Conservation (phyloP, 345 rosid genomes). For the Passiflora organensis region DNA sequence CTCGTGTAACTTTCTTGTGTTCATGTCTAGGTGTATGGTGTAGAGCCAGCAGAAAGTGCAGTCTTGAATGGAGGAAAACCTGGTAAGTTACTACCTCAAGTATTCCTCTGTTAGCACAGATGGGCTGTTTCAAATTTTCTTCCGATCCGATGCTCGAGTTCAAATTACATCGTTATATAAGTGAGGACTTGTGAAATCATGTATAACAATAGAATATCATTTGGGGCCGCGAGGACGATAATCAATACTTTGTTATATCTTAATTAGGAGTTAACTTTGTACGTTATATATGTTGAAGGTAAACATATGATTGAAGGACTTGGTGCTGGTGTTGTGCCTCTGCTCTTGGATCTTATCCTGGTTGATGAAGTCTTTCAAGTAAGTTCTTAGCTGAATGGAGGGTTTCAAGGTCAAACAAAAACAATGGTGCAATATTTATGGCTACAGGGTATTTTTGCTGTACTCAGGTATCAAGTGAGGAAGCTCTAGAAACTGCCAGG, state of each 20-base stretch:
- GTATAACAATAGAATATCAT: too few relatives aligned
- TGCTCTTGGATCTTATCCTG: conserved; percentile 31
- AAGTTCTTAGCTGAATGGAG: background rate
- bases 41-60: conserved; percentile 30
- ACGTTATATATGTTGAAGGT: conserved; percentile 24
- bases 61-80: conserved; percentile 26
- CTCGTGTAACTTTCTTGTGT: background rate
- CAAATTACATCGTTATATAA: too few relatives aligned
- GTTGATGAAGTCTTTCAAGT: conserved; percentile 53
- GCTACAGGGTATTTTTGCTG: too few relatives aligned
- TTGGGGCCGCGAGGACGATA: too few relatives aligned
- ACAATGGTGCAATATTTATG: too few relatives aligned
- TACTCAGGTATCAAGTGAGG: conserved; percentile 43
- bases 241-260: too few relatives aligned
- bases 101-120: background rate
- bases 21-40: conserved; percentile 20
- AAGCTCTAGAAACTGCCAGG: conserved; percentile 43
- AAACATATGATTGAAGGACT: conserved; percentile 53
- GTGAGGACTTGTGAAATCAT: too few relatives aligned
- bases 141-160: too few relatives aligned
- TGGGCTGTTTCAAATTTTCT: background rate
- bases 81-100: background rate
- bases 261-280: background rate
- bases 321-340: conserved; percentile 52
- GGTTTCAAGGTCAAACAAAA: too few relatives aligned